Conservation (phyloP, 2,329 filamentous ascomycete species). For the Fusarium domesticum region DNA sequence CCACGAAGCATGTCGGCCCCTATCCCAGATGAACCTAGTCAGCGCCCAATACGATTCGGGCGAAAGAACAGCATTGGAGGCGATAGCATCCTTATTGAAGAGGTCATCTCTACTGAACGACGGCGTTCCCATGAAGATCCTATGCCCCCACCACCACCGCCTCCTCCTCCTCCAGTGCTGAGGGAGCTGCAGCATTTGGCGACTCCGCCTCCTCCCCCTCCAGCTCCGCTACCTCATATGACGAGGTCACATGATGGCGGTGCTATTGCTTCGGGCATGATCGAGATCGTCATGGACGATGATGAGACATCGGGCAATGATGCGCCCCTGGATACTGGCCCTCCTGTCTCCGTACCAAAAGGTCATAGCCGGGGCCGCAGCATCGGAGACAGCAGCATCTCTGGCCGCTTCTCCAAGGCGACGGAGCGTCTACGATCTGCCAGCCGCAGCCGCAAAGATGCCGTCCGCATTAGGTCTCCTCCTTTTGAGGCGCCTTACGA, state of each 20-base stretch:
- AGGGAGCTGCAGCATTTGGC: conserved; percentile 63
- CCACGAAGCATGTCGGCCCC: conserved; percentile 61
- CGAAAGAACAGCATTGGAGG: conserved; percentile 38
- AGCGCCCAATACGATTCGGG: conserved; percentile 23
- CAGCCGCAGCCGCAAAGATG: conserved; percentile 53
- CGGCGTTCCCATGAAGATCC: conserved; percentile 50
- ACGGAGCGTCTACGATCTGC: conserved; percentile 60
- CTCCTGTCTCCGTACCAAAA: conserved; percentile 40
- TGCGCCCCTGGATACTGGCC: conserved; percentile 21
- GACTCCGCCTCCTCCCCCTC: conserved; percentile 59
- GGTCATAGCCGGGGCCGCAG: conserved; percentile 58
- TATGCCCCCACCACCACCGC: conserved; percentile 50
- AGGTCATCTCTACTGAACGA: conserved; percentile 40
- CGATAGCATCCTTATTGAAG: conserved; percentile 48
- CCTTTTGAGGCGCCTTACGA: conserved; percentile 40
- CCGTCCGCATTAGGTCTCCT: conserved; percentile 24
- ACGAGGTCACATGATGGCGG: conserved; percentile 43
- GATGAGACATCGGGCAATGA: conserved; percentile 40
- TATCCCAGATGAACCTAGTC: conserved; percentile 41
- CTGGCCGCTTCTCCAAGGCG: conserved; percentile 54
- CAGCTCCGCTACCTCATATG: conserved; percentile 52
- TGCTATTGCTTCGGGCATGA: conserved; percentile 52
- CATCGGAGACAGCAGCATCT: conserved; percentile 49
- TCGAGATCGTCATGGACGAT: conserved; percentile 66
- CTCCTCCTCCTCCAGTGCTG: conserved; percentile 49